phyloP scores from a whole-genome alignment of 495 filamentous ascomycete species.

The Daldinia concentrica region DNA sequence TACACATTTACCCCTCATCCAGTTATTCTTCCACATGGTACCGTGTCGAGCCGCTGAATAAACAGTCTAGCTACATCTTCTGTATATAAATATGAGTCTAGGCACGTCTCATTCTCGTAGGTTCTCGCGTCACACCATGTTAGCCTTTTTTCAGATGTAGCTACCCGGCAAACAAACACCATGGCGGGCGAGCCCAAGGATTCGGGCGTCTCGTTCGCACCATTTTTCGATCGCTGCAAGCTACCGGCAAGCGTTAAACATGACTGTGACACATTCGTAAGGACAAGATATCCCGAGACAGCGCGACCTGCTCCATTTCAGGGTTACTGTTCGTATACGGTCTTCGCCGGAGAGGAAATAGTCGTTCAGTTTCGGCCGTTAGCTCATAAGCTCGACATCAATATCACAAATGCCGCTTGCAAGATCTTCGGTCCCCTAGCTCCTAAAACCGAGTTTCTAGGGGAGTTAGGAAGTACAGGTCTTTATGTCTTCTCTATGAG shows the following conservation, averaged over 20 bases:
- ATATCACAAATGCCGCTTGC: constrained; percentile 51
- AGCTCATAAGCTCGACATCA: constrained; percentile 53
- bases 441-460: constrained; percentile 48
- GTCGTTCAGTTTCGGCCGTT: constrained; percentile 63
- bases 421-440: constrained; percentile 51
- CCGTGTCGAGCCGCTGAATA: constrained; percentile 3
- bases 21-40: constrained; percentile 37
- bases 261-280: constrained; percentile 42
- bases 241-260: constrained; percentile 33
- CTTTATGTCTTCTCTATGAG: constrained; percentile 55
- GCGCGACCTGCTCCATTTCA: constrained; percentile 50
- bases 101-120: constrained; percentile 7
- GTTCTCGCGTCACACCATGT: constrained; percentile 16
- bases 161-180: constrained; percentile 10
- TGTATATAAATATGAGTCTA: constrained; percentile 10
- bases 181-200: constrained; percentile 39
- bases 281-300: constrained; percentile 26
- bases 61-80: not conserved
- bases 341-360: constrained; percentile 49
- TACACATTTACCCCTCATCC: constrained; percentile 40
- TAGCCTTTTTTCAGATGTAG: not conserved
- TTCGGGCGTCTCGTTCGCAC: constrained; percentile 33
- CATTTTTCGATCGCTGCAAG: constrained; percentile 44
- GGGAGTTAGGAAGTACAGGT: constrained; percentile 35
- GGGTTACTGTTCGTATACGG: constrained; percentile 64